phyloP scores from a whole-genome alignment of 2,329 filamentous ascomycete genomes.

The Botrytis pseudocinerea region DNA sequence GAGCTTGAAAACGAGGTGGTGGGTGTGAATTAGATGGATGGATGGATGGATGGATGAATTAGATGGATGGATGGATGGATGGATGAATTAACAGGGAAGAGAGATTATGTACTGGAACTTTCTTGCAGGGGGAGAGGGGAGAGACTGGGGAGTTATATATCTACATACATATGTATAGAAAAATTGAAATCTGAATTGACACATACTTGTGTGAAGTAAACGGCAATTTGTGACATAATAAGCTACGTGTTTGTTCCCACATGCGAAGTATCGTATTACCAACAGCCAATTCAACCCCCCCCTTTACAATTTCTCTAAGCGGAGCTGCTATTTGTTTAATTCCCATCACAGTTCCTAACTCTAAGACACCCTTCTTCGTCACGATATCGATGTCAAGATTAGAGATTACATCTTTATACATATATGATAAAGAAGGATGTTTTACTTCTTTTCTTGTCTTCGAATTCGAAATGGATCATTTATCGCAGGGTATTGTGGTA shows the following conservation, averaged over 20 bases:
- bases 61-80: neutral
- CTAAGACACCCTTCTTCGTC: neutral
- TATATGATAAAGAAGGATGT: neutral
- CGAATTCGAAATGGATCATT: neutral
- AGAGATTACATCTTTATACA: too few species aligned
- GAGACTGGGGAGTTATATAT: too few species aligned
- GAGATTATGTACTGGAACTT: too few species aligned
- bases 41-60: neutral
- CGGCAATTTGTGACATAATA: neutral
- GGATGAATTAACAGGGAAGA: too few species aligned
- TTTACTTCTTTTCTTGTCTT: accelerated
- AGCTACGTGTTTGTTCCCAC: too few species aligned
- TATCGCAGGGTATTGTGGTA: neutral
- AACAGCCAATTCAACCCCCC: too few species aligned
- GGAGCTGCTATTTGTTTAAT: accelerated
- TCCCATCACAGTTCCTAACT: neutral
- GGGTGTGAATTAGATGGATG: neutral
- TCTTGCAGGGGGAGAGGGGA: too few species aligned
- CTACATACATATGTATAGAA: too few species aligned
- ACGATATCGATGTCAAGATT: accelerated
- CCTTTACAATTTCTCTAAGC: neutral
- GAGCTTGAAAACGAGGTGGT: neutral
- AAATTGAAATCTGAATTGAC: neutral
- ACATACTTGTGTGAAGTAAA: neutral
- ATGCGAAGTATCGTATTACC: too few species aligned